Conservation (phyloP, 2,329 filamentous ascomycete species). For the Verticillium longisporum region DNA sequence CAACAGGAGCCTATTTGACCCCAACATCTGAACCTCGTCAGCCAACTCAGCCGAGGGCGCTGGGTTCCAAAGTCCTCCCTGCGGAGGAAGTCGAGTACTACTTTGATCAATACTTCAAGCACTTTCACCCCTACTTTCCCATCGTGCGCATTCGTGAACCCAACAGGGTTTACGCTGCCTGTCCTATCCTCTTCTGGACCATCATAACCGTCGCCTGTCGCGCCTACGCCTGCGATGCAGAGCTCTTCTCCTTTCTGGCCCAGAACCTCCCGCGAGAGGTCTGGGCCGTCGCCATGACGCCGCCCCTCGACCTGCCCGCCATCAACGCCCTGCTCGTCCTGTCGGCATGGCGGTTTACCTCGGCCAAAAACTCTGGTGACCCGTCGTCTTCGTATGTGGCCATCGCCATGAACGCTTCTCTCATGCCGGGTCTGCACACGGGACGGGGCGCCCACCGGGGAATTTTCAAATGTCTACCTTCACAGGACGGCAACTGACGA, state of each 20-base stretch:
- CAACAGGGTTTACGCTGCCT: constrained; percentile 40
- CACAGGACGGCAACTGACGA: constrained; percentile 34
- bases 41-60: constrained; percentile 31
- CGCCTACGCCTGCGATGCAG: constrained; percentile 36
- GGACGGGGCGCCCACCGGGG: constrained; percentile 41
- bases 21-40: constrained; percentile 16
- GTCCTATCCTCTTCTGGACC: constrained; percentile 47
- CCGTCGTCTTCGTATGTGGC: constrained; percentile 40
- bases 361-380: constrained; percentile 43
- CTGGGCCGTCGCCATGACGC: constrained; percentile 32
- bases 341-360: constrained; percentile 44
- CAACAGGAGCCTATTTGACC: constrained; percentile 19
- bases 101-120: constrained; percentile 48
- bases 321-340: constrained; percentile 46
- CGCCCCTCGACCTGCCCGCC: constrained; percentile 37
- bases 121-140: constrained; percentile 46
- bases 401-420: constrained; percentile 38
- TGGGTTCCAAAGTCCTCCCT: constrained; percentile 40
- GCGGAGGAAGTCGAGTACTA: constrained; percentile 49
- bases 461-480: constrained; percentile 36
- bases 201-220: constrained; percentile 43
- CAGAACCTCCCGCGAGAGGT: constrained; percentile 40
- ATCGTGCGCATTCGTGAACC: constrained; percentile 42
- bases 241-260: constrained; percentile 34
- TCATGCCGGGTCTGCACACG: constrained; percentile 44